Evolutionary conservation across 208 protist genomes (phyloP).

Genomic region (Leishmania tarentolae): DNA sequence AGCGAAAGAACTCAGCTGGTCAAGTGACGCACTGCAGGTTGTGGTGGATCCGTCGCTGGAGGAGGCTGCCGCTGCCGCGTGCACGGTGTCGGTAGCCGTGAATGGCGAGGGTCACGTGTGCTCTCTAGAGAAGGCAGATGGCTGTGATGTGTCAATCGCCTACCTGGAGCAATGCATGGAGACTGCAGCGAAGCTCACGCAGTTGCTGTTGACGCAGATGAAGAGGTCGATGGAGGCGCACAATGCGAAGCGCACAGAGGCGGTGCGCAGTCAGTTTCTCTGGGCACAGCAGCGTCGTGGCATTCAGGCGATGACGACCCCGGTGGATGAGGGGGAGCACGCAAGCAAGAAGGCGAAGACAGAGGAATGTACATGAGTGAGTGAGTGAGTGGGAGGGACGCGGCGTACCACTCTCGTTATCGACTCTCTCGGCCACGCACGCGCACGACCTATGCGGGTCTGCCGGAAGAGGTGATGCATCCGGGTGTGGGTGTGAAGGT

Average conservation of each 20-base stretch:
- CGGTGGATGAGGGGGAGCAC: conserved; percentile 8
- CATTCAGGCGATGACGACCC: conserved; percentile 42
- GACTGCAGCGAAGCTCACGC: conserved; percentile 44
- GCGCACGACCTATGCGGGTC: neutral
- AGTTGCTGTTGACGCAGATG: conserved; percentile 55
- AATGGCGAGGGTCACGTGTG: conserved; percentile 88
- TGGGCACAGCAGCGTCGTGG: conserved; percentile 85
- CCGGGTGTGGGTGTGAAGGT: neutral
- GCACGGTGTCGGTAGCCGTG: conserved; percentile 67
- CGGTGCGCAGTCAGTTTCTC: conserved; percentile 70
- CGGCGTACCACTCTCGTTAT: neutral
- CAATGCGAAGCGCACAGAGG: conserved; percentile 55
- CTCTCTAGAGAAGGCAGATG: conserved; percentile 74
- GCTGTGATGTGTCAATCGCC: conserved; percentile 56
- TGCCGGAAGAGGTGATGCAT: neutral
- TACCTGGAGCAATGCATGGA: conserved; percentile 60
- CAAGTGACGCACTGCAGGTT: conserved; percentile 43
- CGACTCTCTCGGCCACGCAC: neutral
- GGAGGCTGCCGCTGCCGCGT: conserved; percentile 71
- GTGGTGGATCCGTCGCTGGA: conserved; percentile 75
- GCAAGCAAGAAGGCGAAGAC: conserved; percentile 29
- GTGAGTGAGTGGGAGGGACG: too few relatives aligned
- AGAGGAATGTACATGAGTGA: conserved; percentile 10
- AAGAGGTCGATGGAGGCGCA: conserved; percentile 68
- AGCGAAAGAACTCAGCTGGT: conserved; percentile 8